These are phyloP conservation scores for Saturnispora hagleri DNA, from an alignment of 805 yeast genomes.

Conservation along the genomic window DNA sequence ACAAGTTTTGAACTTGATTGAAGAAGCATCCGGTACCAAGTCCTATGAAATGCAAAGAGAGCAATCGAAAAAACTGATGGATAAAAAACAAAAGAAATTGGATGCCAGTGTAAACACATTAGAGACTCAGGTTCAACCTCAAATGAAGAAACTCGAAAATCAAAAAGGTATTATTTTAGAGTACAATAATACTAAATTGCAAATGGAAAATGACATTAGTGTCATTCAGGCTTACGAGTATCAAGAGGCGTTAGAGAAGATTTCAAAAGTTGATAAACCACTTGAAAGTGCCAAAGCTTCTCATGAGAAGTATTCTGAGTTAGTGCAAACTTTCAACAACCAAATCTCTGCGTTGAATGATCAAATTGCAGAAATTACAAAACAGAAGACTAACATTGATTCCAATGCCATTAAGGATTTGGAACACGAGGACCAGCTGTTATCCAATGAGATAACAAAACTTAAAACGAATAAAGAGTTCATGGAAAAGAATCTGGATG, in stretches of 20 bases:
- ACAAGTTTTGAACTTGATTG: constrained; percentile 83
- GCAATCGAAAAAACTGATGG: constrained; percentile 85
- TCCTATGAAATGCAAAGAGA: constrained; percentile 91
- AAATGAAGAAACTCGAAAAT: constrained; percentile 65
- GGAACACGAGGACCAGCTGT: constrained; percentile 46
- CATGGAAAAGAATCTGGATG: constrained; percentile 29
- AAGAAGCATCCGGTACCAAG: constrained; percentile 97
- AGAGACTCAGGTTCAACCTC: constrained; percentile 87
- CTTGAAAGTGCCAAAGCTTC: not conserved
- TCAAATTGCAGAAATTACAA: constrained; percentile 50
- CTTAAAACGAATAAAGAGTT: constrained; percentile 48
- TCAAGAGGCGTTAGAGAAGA: constrained; percentile 26
- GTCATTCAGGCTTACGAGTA: constrained; percentile 10
- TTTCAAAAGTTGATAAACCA: constrained; percentile 2
- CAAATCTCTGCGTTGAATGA: constrained; percentile 37
- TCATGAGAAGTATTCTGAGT: constrained; percentile 30
- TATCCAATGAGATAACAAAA: constrained; percentile 60
- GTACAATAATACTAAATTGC: constrained; percentile 49
- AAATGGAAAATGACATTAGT: constrained; percentile 9
- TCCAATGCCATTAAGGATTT: constrained; percentile 53
- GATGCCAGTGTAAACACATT: constrained; percentile 65
- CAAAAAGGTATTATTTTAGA: constrained; percentile 81
- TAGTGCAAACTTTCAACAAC: constrained; percentile 34
- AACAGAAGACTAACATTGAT: constrained; percentile 43
- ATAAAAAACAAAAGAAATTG: constrained; percentile 79